Percentiles rank a stretch among this genome's conserved stretches.
phyloP scores from a whole-genome alignment of 768 basidiomycete genomes.

The Panellus pusillus region DNA sequence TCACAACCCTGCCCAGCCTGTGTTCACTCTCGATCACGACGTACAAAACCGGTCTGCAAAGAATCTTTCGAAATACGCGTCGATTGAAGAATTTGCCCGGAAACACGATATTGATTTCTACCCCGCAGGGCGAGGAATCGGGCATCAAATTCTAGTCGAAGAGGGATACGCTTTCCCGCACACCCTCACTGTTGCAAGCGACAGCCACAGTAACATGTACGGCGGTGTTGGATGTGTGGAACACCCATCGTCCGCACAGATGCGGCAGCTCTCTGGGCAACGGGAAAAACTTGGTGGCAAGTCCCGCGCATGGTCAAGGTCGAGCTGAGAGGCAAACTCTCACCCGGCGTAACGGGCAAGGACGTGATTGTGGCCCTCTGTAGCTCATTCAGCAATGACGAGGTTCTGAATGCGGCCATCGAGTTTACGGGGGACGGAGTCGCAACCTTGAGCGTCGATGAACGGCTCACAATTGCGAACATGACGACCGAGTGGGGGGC shows the following conservation, averaged over 20 bases:
- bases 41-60: conserved; percentile 93
- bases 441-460: conserved; percentile 75
- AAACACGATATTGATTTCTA: conserved; percentile 89
- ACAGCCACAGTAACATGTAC: conserved; percentile 99
- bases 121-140: conserved; percentile 96
- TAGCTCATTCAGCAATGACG: conserved; percentile 93
- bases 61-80: conserved; percentile 89
- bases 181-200: conserved; percentile 92
- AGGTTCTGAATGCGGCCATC: conserved; percentile 94
- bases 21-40: conserved; percentile 98
- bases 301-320: conserved; percentile 96
- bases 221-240: conserved; percentile 94
- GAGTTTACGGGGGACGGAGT: conserved; percentile 95
- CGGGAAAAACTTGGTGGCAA: conserved; percentile 99
- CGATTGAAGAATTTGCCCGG: conserved; percentile 89
- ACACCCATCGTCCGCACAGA: conserved; percentile 97
- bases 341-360: conserved; percentile 93
- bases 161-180: conserved; percentile 98
- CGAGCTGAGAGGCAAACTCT: conserved; percentile 78
- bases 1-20: conserved; percentile 77
- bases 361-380: conserved; percentile 98
- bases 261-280: conserved; percentile 95
- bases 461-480: conserved; percentile 95
- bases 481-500: conserved; percentile 99
- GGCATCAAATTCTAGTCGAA: conserved; percentile 96